A percentile compares a stretch with the other conserved stretches of the same genome.
These are phyloP conservation scores for Ascocoryne sarcoides DNA, from an alignment of 2,329 filamentous ascomycete genomes.

Conservation along the genomic window DNA sequence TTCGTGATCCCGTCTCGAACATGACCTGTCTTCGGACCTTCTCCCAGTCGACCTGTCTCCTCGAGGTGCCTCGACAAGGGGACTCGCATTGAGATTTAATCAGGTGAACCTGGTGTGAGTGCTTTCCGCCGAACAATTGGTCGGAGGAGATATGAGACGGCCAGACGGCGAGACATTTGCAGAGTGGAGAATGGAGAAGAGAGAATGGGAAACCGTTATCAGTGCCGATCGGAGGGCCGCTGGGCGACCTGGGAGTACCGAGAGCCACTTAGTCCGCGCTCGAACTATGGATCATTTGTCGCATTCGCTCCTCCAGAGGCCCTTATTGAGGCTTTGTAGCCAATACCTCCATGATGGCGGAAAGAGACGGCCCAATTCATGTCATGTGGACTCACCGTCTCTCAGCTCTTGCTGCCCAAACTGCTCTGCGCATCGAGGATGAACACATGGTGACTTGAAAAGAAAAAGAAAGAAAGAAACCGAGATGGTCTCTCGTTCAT, in stretches of 20 bases:
- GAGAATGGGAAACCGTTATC: too few species aligned
- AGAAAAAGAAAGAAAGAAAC: neutral
- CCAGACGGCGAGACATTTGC: too few species aligned
- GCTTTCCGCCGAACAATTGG: slow-evolving; percentile 18
- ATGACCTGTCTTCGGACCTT: slow-evolving; percentile 12
- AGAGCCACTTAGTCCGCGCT: too few species aligned
- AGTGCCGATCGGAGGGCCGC: too few species aligned
- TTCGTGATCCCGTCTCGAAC: slow-evolving; percentile 8
- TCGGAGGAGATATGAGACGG: slow-evolving; percentile 1
- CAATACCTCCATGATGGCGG: slow-evolving; percentile 17
- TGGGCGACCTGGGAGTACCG: too few species aligned
- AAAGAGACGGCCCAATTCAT: slow-evolving; percentile 11
- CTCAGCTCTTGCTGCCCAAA: slow-evolving; percentile 4
- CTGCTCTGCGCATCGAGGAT: neutral
- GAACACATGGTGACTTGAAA: neutral
- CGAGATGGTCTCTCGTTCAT: neutral
- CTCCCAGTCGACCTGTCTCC: slow-evolving; percentile 14
- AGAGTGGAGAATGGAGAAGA: too few species aligned
- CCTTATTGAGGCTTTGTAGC: slow-evolving; percentile 9
- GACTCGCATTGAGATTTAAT: slow-evolving; percentile 24
- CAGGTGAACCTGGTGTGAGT: slow-evolving; percentile 27
- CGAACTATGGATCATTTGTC: too few species aligned
- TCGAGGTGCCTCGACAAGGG: slow-evolving; percentile 12
- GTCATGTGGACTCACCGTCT: slow-evolving; percentile 10
- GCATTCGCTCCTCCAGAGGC: neutral